Evolutionary conservation across 2,329 filamentous ascomycete species (phyloP).

Genomic region (Aspergillus floridensis): DNA sequence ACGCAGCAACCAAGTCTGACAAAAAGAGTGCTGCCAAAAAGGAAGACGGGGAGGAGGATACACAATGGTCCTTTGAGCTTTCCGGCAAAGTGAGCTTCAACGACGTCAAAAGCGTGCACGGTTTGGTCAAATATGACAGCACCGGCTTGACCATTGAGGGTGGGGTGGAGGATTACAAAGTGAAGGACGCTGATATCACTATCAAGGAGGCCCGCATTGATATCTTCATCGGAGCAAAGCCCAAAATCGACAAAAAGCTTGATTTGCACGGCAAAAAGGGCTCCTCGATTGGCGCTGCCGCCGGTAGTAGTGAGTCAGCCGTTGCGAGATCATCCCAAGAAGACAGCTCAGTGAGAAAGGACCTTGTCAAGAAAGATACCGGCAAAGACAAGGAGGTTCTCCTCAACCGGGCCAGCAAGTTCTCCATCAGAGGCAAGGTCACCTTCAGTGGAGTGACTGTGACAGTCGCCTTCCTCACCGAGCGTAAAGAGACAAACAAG

Average conservation of each 20-base stretch:
- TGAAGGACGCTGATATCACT: no score
- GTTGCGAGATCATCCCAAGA: no score
- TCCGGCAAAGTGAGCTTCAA: conserved; percentile 1
- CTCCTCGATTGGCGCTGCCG: no score
- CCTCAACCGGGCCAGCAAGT: not conserved
- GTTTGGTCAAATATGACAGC: not conserved
- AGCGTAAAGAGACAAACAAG: not conserved
- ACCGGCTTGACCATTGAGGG: not conserved
- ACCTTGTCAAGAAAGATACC: no score
- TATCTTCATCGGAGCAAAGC: no score
- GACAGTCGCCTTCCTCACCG: not conserved
- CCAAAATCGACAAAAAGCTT: no score
- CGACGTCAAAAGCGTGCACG: not conserved
- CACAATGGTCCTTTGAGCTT: not conserved
- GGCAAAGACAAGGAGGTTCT: not conserved
- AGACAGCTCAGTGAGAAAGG: no score
- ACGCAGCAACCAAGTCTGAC: no score
- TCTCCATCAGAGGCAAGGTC: not conserved
- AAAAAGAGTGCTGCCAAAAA: no score
- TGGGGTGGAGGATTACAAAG: not conserved
- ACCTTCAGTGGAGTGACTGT: not conserved
- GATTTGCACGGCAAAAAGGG: no score
- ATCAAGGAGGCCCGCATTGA: no score
- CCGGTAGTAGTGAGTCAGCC: no score
- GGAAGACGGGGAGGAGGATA: not conserved